A percentile compares a stretch with the other conserved stretches of the same genome.
These are phyloP conservation scores for Aspergillus sparsus DNA, from an alignment of 495 filamentous ascomycete species.

Conservation along the genomic window DNA sequence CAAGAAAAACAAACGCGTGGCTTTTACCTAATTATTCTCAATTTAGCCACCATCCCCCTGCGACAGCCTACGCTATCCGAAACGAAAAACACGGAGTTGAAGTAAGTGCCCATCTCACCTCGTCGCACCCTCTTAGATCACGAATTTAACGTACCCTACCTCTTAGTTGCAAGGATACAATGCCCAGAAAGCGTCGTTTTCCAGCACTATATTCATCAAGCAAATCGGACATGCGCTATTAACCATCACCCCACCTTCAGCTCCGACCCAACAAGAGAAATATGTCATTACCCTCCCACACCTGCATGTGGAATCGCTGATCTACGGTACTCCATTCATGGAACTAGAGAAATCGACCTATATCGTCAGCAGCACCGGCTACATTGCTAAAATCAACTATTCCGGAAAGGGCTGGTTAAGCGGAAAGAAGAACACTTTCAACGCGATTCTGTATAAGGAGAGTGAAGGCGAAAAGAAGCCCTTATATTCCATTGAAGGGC, in stretches of 20 bases:
- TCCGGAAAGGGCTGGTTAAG: slow-evolving; percentile 89
- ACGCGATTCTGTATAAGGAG: slow-evolving; percentile 70
- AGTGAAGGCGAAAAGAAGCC: slow-evolving; percentile 76
- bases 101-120: slow-evolving; percentile 34
- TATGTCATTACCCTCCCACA: slow-evolving; percentile 91
- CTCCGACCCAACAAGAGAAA: slow-evolving; percentile 57
- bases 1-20: too few species aligned
- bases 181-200: slow-evolving; percentile 95
- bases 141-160: neutral
- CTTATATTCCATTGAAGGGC: slow-evolving; percentile 82
- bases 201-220: slow-evolving; percentile 89
- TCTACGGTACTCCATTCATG: slow-evolving; percentile 87
- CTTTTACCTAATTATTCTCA: slow-evolving; percentile 9
- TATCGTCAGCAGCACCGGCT: slow-evolving; percentile 84
- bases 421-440: slow-evolving; percentile 93
- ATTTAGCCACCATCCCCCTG: slow-evolving; percentile 91
- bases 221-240: slow-evolving; percentile 94
- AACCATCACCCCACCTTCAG: slow-evolving; percentile 62
- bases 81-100: slow-evolving; percentile 81
- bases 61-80: slow-evolving; percentile 89
- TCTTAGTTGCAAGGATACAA: slow-evolving; percentile 85
- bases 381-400: slow-evolving; percentile 90
- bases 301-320: slow-evolving; percentile 91
- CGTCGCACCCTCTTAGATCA: neutral
- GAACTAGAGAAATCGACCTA: slow-evolving; percentile 81